Conservation (phyloP, 345 rosid genomes). For the Excoecaria cochinchinensis region DNA sequence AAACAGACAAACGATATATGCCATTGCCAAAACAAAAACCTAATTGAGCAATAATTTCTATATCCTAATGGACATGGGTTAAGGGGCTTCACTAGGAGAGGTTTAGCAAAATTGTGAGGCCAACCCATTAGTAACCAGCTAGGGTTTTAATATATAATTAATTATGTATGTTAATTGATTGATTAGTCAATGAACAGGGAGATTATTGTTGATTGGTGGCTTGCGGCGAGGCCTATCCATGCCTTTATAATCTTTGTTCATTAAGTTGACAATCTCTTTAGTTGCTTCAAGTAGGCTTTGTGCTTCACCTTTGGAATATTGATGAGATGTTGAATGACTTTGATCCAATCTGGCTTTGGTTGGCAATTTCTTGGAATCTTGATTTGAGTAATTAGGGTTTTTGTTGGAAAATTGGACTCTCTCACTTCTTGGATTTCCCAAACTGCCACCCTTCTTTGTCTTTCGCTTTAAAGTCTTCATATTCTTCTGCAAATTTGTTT, state of each 20-base stretch:
- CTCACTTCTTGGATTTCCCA: slow-evolving; percentile 25
- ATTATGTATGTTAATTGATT: not conserved
- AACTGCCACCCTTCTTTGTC: slow-evolving; percentile 4
- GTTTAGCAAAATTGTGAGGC: slow-evolving; percentile 7
- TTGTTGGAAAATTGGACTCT: slow-evolving; percentile 10
- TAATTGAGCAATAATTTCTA: not conserved
- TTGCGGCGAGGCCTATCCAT: slow-evolving; percentile 33
- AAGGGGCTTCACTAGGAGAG: not conserved
- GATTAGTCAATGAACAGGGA: slow-evolving; percentile 33
- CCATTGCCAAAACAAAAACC: not conserved
- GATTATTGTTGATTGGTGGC: slow-evolving; percentile 50
- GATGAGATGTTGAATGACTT: slow-evolving; percentile 3
- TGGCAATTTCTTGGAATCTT: slow-evolving; percentile 23
- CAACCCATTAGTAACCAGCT: not conserved
- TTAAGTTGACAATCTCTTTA: slow-evolving; percentile 34
- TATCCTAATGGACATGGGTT: not conserved
- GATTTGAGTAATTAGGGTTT: slow-evolving; percentile 1
- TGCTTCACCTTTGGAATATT: slow-evolving; percentile 17
- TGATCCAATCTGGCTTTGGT: slow-evolving; percentile 16
- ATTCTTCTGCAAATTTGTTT: not conserved
- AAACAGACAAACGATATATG: not conserved
- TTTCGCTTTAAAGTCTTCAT: slow-evolving; percentile 16
- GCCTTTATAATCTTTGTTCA: slow-evolving; percentile 41
- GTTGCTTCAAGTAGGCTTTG: slow-evolving; percentile 36
- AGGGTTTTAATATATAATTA: not conserved